These are phyloP conservation scores for Penicillium turbatum DNA, from an alignment of 495 filamentous ascomycete species.

Conservation along the genomic window DNA sequence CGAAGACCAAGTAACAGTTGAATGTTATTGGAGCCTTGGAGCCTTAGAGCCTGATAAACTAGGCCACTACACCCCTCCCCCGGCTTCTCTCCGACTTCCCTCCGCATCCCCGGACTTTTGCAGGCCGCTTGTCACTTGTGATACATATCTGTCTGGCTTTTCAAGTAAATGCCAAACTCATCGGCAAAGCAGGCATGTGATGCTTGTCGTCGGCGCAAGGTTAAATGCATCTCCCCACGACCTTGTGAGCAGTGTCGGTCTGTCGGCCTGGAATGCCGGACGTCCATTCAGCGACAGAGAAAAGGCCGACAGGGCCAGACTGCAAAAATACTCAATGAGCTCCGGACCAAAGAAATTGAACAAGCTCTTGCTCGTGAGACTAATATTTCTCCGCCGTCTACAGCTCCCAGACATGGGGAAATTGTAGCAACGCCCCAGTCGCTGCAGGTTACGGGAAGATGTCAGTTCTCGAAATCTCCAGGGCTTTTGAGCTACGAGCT, in stretches of 20 bases:
- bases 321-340: constrained; percentile 76
- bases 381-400: neutral
- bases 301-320: constrained; percentile 80
- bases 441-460: constrained; percentile 28
- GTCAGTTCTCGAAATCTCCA: constrained; percentile 25
- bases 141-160: neutral
- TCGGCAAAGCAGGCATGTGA: constrained; percentile 66
- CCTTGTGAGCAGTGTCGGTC: constrained; percentile 67
- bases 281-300: constrained; percentile 80
- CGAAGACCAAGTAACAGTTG: too few species aligned
- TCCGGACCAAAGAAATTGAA: constrained; percentile 63
- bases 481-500: constrained; percentile 57
- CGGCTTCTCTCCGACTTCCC: constrained; percentile 10
- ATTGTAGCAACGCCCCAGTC: constrained; percentile 11
- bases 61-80: neutral
- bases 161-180: neutral
- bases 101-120: constrained; percentile 9
- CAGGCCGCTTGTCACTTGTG: neutral
- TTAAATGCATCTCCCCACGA: constrained; percentile 53
- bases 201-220: constrained; percentile 78
- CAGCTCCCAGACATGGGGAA: neutral
- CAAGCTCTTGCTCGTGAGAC: constrained; percentile 39
- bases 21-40: too few species aligned
- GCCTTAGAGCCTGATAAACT: neutral
- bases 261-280: constrained; percentile 68